Base-by-base conservation (phyloP, 805 yeast species). In the Sugiyamaella americana region DNA sequence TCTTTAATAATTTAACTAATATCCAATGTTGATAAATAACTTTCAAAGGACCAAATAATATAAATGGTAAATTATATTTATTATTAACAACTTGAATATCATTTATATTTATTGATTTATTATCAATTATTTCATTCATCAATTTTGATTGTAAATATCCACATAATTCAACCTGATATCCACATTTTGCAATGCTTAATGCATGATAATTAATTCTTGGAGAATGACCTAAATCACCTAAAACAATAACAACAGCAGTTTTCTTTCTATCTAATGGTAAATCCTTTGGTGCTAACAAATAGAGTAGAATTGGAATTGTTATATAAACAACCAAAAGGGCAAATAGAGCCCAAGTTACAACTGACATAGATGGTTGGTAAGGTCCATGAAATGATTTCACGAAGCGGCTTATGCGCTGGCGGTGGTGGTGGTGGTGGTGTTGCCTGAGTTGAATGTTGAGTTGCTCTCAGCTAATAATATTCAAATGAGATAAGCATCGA, bases 171-270 rank as follows among this genome's bases (percentile, higher is more conserved):
- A 93, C 98, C 40, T 72, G 69, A 63, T 81, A 84, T 0, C 88
- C 93, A 1, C 64, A 58, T 26, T 72, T 63, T n/a, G 84, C 75
- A 56, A 93, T 80, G 46, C 91, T 82, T 48, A 72, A 67, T 0
- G 95, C 95, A 62, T 93, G 98, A 65, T 91, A 85, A 55, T 82
- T 75, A 84, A 91, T 93, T 50, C 98, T 72, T 4, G 98, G 98
- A 0, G 97, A 89, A 60, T 88, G 95, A 11, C 96, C 96, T 45
- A 93, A 61, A 60, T 91, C 98, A 1, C 98, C 98, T 17, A 93
- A 68, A 2, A 93, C 98, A 52, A 87, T 74, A 17, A 93, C 79
- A 6, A 84, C 73, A 4, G 87, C 80, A 44, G 87, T 75, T 51
- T 72, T 78, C 49, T 71, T 51, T 32, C 56, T 54, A 4, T 45